Percentiles rank a stretch among this genome's conserved stretches.
Evolutionary conservation across 2,329 filamentous ascomycete species (phyloP).

Genomic region (Pseudocercospora cruenta): DNA sequence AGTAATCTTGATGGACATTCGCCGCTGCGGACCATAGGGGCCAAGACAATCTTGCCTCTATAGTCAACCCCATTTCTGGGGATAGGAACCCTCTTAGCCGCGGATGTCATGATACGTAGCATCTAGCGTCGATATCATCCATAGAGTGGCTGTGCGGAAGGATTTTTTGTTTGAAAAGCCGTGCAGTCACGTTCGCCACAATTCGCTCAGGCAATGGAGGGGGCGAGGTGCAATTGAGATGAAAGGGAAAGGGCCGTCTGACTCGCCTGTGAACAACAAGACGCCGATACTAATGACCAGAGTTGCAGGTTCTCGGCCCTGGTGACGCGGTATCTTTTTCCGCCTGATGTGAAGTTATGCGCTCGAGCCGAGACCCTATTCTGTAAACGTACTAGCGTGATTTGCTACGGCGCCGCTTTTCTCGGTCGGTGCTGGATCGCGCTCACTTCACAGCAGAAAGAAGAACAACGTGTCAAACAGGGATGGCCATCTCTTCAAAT

Average conservation of each 20-base stretch:
- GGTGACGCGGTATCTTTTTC: not conserved
- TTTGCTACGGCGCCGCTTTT: not conserved
- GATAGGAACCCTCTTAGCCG: conserved; percentile 71
- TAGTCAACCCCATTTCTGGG: conserved; percentile 90
- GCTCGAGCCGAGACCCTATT: not conserved
- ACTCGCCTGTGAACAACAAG: too few relatives aligned
- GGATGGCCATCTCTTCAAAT: not conserved
- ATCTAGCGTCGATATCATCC: conserved; percentile 32
- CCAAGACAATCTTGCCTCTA: conserved; percentile 88
- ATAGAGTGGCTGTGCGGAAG: not conserved
- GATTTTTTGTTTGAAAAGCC: not conserved
- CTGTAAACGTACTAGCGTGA: not conserved
- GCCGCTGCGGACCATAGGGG: conserved; percentile 88
- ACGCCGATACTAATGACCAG: too few relatives aligned
- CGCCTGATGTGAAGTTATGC: not conserved
- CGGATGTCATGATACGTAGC: conserved; percentile 39
- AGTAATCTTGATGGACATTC: conserved; percentile 88
- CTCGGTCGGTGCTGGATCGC: not conserved
- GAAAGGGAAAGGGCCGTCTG: too few relatives aligned
- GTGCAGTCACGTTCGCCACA: too few relatives aligned
- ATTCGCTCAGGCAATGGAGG: too few relatives aligned
- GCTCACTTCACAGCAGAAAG: not conserved
- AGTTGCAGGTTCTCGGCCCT: not conserved
- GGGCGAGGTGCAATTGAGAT: too few relatives aligned
- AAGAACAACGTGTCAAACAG: not conserved